These are phyloP conservation scores for Dillenia suffruticosa DNA, from an alignment of 164 flowering plant genomes.

Conservation along the genomic window DNA sequence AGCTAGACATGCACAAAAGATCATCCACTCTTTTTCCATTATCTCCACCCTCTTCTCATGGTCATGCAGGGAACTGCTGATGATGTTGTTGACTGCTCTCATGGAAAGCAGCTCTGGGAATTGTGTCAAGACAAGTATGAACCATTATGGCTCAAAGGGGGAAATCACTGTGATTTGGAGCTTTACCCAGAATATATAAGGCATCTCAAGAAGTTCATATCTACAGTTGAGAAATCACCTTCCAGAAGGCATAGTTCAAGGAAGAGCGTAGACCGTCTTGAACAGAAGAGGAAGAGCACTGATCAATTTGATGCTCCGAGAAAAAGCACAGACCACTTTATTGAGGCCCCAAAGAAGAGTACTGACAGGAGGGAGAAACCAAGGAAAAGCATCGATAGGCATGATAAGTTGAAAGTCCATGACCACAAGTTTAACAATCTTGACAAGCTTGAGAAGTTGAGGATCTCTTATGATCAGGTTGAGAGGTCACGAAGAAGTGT, in stretches of 20 bases:
- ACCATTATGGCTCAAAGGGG: constrained; percentile 87
- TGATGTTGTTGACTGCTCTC: constrained; percentile 86
- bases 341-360: constrained; percentile 36
- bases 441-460: constrained; percentile 46
- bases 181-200: constrained; percentile 68
- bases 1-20: too few relatives aligned
- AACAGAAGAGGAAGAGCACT: constrained; percentile 39
- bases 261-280: constrained; percentile 41
- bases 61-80: constrained; percentile 76
- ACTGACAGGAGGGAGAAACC: constrained; percentile 51
- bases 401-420: constrained; percentile 37
- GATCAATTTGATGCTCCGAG: constrained; percentile 48
- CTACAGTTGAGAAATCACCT: constrained; percentile 59
- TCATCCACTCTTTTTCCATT: not conserved
- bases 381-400: constrained; percentile 48
- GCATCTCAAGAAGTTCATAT: constrained; percentile 78
- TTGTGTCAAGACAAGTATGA: constrained; percentile 83
- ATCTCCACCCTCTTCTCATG: not conserved
- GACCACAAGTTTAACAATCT: constrained; percentile 34
- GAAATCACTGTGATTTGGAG: constrained; percentile 80
- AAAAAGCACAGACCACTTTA: constrained; percentile 36
- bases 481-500: constrained; percentile 78
- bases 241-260: constrained; percentile 46
- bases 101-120: constrained; percentile 86
- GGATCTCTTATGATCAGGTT: constrained; percentile 47